phyloP scores from a whole-genome alignment of 805 yeast genomes.

The Ogataea henricii region DNA sequence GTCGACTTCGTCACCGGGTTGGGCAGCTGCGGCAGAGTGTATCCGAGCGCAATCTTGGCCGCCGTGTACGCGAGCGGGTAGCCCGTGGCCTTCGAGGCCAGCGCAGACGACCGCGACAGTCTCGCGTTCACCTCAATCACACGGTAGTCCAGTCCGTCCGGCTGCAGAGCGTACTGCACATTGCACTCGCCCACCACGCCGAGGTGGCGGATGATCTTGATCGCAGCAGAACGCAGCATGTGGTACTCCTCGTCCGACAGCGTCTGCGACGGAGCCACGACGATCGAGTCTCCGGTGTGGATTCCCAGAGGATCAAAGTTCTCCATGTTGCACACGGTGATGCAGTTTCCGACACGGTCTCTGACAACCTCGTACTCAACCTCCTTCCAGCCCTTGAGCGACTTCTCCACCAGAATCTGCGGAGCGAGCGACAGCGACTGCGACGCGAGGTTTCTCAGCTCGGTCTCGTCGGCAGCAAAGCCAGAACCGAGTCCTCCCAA shows the following conservation, averaged over 20 bases:
- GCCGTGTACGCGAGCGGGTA: slow-evolving; percentile 98
- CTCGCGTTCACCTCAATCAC: slow-evolving; percentile 98
- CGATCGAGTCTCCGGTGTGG: slow-evolving; percentile 98
- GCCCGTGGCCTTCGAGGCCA: slow-evolving; percentile 98
- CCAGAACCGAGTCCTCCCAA: slow-evolving; percentile 98
- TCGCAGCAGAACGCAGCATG: slow-evolving; percentile 97
- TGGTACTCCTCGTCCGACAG: slow-evolving; percentile 96
- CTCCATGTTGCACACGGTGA: slow-evolving; percentile 99
- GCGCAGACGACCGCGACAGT: slow-evolving; percentile 93
- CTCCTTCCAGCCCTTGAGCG: slow-evolving; percentile 98
- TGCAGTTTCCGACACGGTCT: slow-evolving; percentile 94
- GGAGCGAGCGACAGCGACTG: slow-evolving; percentile 90
- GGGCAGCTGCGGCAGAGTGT: slow-evolving; percentile 91
- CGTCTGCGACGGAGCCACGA: slow-evolving; percentile 98
- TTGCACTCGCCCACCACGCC: slow-evolving; percentile 99
- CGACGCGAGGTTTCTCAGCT: slow-evolving; percentile 82
- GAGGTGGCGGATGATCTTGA: slow-evolving; percentile 93
- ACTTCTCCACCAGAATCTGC: slow-evolving; percentile 94
- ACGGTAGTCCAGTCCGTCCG: slow-evolving; percentile 93
- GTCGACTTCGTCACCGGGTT: slow-evolving; percentile 97
- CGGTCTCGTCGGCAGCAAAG: slow-evolving; percentile 81
- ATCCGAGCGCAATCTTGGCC: slow-evolving; percentile 93
- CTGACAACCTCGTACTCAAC: slow-evolving; percentile 98
- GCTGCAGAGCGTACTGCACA: slow-evolving; percentile 94
- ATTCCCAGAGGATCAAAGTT: slow-evolving; percentile 97